A percentile compares a stretch with the other conserved stretches of the same genome.
phyloP scores from a whole-genome alignment of 1,139 yeast species.

The Yamadazyma triangularis region DNA sequence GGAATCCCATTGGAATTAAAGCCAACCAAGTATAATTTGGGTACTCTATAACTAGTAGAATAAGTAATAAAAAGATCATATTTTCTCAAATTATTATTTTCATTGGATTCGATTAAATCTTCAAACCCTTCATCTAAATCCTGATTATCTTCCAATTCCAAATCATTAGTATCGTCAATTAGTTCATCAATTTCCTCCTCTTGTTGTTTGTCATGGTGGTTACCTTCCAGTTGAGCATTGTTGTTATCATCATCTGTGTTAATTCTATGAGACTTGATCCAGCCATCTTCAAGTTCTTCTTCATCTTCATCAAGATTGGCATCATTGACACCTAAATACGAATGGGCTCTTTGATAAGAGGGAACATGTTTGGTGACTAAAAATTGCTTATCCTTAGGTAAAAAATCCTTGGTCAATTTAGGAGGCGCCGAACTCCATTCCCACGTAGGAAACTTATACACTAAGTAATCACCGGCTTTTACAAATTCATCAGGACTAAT shows the following conservation, averaged over 20 bases:
- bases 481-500: conserved; percentile 93
- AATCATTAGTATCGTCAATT: conserved; percentile 33
- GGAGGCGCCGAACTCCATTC: conserved; percentile 78
- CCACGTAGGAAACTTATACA: conserved; percentile 95
- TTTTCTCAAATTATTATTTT: conserved; percentile 48
- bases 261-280: conserved; percentile 39
- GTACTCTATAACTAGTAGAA: conserved; percentile 93
- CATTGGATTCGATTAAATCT: conserved; percentile 23
- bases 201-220: conserved; percentile 1
- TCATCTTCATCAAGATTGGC: conserved; percentile 31
- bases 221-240: neutral
- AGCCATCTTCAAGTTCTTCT: conserved; percentile 50
- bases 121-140: conserved; percentile 35
- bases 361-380: conserved; percentile 89
- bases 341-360: conserved; percentile 68
- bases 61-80: conserved; percentile 89
- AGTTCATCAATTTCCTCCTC: conserved; percentile 34
- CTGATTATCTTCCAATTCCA: conserved; percentile 18
- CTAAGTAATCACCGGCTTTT: conserved; percentile 87
- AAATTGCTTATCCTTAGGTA: conserved; percentile 84
- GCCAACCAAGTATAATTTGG: conserved; percentile 90
- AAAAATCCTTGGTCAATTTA: conserved; percentile 57
- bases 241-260: conserved; percentile 4
- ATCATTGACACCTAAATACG: conserved; percentile 40
- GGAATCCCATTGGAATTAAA: conserved; percentile 83